Evolutionary conservation across 495 filamentous ascomycete genomes (phyloP).

Genomic region (Cryomyces minteri): DNA sequence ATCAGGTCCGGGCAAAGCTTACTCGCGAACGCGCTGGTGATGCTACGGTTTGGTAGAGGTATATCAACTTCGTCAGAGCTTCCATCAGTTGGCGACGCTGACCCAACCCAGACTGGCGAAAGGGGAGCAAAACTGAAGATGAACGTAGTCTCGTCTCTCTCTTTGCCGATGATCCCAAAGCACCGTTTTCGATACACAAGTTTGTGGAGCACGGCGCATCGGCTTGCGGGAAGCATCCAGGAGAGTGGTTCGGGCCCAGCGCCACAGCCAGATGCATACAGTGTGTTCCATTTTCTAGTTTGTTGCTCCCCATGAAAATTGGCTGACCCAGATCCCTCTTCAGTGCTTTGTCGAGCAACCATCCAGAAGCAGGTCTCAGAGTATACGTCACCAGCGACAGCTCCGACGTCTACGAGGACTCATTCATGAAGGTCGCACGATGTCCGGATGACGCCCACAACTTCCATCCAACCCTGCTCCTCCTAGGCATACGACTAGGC

Average conservation of each 20-base stretch:
- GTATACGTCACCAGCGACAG: conserved; percentile 86
- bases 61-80: conserved; percentile 14
- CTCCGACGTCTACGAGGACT: conserved; percentile 82
- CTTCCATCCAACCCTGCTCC: conserved; percentile 72
- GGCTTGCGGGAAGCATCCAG: conserved; percentile 84
- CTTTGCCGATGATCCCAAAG: conserved; percentile 74
- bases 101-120: conserved; percentile 54
- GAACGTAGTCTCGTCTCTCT: conserved; percentile 60
- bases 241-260: conserved; percentile 98
- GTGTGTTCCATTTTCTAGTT: conserved; percentile 31
- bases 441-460: conserved; percentile 27
- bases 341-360: conserved; percentile 53
- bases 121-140: conserved; percentile 33
- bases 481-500: conserved; percentile 74
- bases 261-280: conserved; percentile 92
- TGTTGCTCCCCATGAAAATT: not conserved
- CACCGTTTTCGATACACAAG: conserved; percentile 87
- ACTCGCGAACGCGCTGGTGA: conserved; percentile 64
- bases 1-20: conserved; percentile 91
- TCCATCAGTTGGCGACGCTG: conserved; percentile 8
- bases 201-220: conserved; percentile 80
- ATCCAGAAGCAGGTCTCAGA: conserved; percentile 35
- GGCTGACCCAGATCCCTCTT: conserved; percentile 9
- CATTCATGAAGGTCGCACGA: conserved; percentile 55
- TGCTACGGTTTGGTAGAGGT: conserved; percentile 66